Evolutionary conservation across 192 early-diverging fungal species (phyloP).

Genomic region (Ambispora gerdemannii): DNA sequence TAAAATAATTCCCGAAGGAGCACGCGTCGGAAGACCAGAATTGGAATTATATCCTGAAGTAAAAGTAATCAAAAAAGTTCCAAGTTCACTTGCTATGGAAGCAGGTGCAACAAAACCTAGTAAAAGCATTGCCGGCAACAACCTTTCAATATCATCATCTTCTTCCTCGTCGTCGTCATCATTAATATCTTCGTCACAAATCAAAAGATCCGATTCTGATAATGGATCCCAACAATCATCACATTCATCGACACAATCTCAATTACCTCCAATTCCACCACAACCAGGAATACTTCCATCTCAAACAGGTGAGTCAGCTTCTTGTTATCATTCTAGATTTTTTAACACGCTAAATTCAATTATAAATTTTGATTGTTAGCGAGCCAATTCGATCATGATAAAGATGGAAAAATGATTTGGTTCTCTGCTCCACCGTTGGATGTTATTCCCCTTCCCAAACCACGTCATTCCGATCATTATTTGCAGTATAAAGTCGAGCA

Average conservation of each 20-base stretch:
- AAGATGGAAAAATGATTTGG: constrained; percentile 40
- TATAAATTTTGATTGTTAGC: background rate
- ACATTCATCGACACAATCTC: background rate
- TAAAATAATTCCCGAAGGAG: constrained; percentile 48
- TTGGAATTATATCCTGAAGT: constrained; percentile 37
- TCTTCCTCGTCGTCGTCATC: constrained; percentile 22
- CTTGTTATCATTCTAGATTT: constrained; percentile 9
- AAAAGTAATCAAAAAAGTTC: constrained; percentile 34
- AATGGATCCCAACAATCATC: constrained; percentile 21
- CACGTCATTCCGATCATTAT: constrained; percentile 42
- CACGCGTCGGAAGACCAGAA: constrained; percentile 36
- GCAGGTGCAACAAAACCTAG: constrained; percentile 10
- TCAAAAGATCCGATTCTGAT: constrained; percentile 18
- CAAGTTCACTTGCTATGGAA: constrained; percentile 31
- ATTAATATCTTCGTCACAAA: constrained; percentile 26
- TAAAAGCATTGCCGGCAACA: background rate
- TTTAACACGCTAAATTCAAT: background rate
- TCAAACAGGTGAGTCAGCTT: constrained; percentile 32
- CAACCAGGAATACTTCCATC: constrained; percentile 32
- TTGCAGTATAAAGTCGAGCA: background rate
- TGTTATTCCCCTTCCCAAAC: constrained; percentile 36
- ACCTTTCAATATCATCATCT: constrained; percentile 24
- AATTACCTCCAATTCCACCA: constrained; percentile 32
- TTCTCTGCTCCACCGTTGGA: constrained; percentile 43
- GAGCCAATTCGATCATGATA: constrained; percentile 36